These are phyloP conservation scores for Zygosaccharomyces kombuchaensis DNA, from an alignment of 805 yeast species.

Conservation along the genomic window DNA sequence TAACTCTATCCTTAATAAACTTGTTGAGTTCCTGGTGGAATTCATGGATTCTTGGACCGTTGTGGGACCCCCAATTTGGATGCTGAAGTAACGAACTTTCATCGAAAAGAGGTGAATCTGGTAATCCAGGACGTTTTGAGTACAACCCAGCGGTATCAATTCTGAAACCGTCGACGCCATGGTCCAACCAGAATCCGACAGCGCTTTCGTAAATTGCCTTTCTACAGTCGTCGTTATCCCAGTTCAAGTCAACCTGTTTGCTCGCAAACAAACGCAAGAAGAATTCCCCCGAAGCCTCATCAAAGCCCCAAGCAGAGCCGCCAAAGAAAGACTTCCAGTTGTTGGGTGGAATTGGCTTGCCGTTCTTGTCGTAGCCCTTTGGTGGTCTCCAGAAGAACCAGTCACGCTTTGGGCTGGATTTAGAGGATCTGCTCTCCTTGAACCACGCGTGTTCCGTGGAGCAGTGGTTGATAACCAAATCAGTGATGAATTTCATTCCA, in stretches of 20 bases:
- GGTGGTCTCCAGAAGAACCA: slow-evolving; percentile 58
- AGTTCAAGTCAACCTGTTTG: slow-evolving; percentile 56
- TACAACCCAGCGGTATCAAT: slow-evolving; percentile 52
- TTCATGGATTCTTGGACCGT: slow-evolving; percentile 56
- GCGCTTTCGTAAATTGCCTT: slow-evolving; percentile 42
- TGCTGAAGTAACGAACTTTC: slow-evolving; percentile 42
- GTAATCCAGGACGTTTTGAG: slow-evolving; percentile 43
- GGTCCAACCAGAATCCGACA: slow-evolving; percentile 48
- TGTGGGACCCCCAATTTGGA: slow-evolving; percentile 31
- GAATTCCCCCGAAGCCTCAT: slow-evolving; percentile 52
- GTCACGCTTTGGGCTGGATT: slow-evolving; percentile 51
- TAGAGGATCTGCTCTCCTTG: slow-evolving; percentile 48
- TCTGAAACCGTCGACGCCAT: slow-evolving; percentile 56
- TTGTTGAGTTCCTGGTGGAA: slow-evolving; percentile 49
- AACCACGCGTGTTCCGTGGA: slow-evolving; percentile 55
- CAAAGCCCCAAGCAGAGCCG: slow-evolving; percentile 53
- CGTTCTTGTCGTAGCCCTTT: slow-evolving; percentile 41
- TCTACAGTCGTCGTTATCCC: slow-evolving; percentile 45
- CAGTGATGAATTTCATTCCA: slow-evolving; percentile 49
- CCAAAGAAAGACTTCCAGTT: slow-evolving; percentile 52
- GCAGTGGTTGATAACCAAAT: slow-evolving; percentile 56
- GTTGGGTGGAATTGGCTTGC: slow-evolving; percentile 52
- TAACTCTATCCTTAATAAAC: slow-evolving; percentile 29
- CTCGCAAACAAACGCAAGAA: slow-evolving; percentile 51
- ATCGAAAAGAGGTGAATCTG: slow-evolving; percentile 46